Percentiles rank a stretch among this genome's conserved stretches.
phyloP scores from a whole-genome alignment of 2,329 filamentous ascomycete species.

The Metarhizium robertsii region DNA sequence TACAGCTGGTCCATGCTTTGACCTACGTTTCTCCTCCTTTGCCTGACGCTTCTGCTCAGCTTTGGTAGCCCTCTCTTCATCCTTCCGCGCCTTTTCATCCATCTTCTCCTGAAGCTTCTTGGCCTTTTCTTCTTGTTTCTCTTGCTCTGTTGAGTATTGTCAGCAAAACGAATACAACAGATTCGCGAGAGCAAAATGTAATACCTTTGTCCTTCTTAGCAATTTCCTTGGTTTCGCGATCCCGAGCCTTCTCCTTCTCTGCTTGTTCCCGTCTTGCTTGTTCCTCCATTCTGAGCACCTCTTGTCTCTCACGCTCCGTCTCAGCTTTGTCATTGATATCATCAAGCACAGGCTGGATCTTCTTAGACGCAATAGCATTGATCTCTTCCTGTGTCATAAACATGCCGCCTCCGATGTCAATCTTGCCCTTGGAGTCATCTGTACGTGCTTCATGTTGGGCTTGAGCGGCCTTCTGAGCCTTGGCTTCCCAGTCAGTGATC shows the following conservation, averaged over 20 bases:
- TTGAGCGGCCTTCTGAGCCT: conserved; percentile 61
- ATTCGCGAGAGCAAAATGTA: conserved; percentile 13
- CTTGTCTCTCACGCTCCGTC: conserved; percentile 56
- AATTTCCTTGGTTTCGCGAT: conserved; percentile 44
- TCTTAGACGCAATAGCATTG: conserved; percentile 65
- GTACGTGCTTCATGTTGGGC: conserved; percentile 53
- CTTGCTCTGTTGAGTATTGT: conserved; percentile 27
- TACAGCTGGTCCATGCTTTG: conserved; percentile 15
- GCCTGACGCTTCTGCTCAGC: conserved; percentile 39
- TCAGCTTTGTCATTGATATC: conserved; percentile 76
- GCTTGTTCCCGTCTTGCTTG: conserved; percentile 45
- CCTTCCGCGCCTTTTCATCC: conserved; percentile 11
- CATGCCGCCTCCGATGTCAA: conserved; percentile 70
- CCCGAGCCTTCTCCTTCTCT: conserved; percentile 36
- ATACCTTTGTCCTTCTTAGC: conserved; percentile 50
- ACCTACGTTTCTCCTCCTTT: conserved; percentile 38
- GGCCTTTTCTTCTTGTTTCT: conserved; percentile 29
- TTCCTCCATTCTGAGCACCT: conserved; percentile 54
- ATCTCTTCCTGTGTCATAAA: conserved; percentile 72
- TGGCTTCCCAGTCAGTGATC: conserved; percentile 69
- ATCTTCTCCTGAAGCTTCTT: conserved; percentile 13
- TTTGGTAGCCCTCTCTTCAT: conserved; percentile 34
- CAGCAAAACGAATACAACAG: conserved; percentile 6
- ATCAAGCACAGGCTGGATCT: conserved; percentile 74
- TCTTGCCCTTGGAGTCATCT: conserved; percentile 38